phyloP scores from a whole-genome alignment of 805 yeast genomes.

The Wickerhamiella sorbophila region DNA sequence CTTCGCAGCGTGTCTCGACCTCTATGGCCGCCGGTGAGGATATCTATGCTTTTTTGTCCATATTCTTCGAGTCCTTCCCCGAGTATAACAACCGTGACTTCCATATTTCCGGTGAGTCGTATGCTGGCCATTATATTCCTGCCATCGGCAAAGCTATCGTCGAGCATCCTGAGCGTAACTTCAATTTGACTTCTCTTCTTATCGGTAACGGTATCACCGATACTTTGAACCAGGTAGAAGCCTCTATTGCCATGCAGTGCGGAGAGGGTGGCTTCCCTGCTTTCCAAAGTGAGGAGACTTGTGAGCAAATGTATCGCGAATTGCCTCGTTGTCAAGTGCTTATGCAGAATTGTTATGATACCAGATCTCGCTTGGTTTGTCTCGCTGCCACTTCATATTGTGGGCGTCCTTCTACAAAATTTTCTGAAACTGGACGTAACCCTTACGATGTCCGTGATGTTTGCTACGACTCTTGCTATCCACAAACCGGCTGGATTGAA shows the following conservation, averaged over 20 bases:
- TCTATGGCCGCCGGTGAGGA: conserved; percentile 77
- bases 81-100: conserved; percentile 41
- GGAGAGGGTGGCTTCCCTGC: conserved; percentile 74
- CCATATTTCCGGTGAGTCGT: conserved; percentile 84
- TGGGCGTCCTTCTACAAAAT: conserved; percentile 58
- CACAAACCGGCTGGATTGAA: conserved; percentile 61
- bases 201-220: conserved; percentile 90
- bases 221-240: conserved; percentile 63
- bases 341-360: conserved; percentile 63
- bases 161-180: conserved; percentile 43
- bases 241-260: conserved; percentile 90
- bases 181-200: conserved; percentile 59
- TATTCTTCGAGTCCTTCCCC: conserved; percentile 63
- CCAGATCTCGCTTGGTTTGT: conserved; percentile 68
- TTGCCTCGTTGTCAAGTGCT: conserved; percentile 68
- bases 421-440: conserved; percentile 72
- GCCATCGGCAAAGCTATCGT: conserved; percentile 70
- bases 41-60: conserved; percentile 61
- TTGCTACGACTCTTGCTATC: conserved; percentile 65
- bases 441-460: conserved; percentile 79
- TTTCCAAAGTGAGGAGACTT: conserved; percentile 63
- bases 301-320: conserved; percentile 51
- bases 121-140: conserved; percentile 86
- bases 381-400: conserved; percentile 87
- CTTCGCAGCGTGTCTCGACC: conserved; percentile 46